These are phyloP conservation scores for Debaryomycetaceae sp. DNA, from an alignment of 1,139 yeast species.

Conservation along the genomic window DNA sequence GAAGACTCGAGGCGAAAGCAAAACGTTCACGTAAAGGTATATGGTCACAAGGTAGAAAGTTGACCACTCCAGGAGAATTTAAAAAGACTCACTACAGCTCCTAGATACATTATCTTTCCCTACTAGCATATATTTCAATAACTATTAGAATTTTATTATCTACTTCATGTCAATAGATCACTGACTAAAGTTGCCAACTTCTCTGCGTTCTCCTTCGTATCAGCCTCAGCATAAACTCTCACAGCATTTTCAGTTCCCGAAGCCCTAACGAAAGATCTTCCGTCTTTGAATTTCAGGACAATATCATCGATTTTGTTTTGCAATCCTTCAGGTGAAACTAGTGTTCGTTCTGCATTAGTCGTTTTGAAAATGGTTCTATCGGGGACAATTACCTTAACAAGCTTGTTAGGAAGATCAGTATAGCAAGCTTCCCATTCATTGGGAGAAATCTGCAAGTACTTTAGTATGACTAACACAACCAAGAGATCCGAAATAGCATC, in stretches of 20 bases:
- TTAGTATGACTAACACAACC: slow-evolving; percentile 65
- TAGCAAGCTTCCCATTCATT: slow-evolving; percentile 74
- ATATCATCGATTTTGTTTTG: slow-evolving; percentile 68
- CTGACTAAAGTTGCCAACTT: slow-evolving; percentile 32
- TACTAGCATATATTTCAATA: neutral
- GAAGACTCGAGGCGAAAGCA: slow-evolving; percentile 58
- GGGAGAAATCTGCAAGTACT: slow-evolving; percentile 55
- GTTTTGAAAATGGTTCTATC: slow-evolving; percentile 80
- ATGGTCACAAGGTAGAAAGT: slow-evolving; percentile 54
- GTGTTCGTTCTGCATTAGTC: slow-evolving; percentile 83
- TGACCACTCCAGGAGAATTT: slow-evolving; percentile 81
- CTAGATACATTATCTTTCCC: neutral
- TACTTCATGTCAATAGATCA: slow-evolving; percentile 22
- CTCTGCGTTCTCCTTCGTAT: slow-evolving; percentile 33
- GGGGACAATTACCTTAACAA: slow-evolving; percentile 76
- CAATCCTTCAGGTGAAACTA: slow-evolving; percentile 73
- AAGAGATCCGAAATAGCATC: slow-evolving; percentile 91
- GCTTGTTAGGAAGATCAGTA: slow-evolving; percentile 79
- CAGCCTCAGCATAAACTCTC: slow-evolving; percentile 91
- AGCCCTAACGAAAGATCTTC: slow-evolving; percentile 92
- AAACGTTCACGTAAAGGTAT: slow-evolving; percentile 58
- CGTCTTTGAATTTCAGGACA: slow-evolving; percentile 56
- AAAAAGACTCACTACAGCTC: slow-evolving; percentile 39
- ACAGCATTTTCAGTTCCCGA: slow-evolving; percentile 99
- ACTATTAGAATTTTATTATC: neutral